Conservation (phyloP, 108 stramenopile genomes). For the Cyclostephanos invisitatus region DNA sequence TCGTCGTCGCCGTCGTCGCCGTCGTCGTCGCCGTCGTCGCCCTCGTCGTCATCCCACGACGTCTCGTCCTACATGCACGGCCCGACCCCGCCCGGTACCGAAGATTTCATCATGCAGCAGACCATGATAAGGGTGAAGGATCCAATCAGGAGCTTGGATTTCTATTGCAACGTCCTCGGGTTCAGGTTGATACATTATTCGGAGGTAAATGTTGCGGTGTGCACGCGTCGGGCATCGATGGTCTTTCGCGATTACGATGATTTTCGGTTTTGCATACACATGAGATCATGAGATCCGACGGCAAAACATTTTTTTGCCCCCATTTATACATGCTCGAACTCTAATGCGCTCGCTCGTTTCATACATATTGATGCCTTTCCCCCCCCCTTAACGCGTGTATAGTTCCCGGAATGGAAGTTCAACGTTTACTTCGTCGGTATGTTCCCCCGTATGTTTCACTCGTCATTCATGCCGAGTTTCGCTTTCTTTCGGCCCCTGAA, state of each 20-base stretch:
- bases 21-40: background rate
- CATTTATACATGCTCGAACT: no score
- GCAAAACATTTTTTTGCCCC: no score
- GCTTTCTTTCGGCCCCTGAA: no score
- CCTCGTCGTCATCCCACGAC: background rate
- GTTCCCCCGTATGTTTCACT: background rate
- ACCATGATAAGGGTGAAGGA: slow-evolving; percentile 87
- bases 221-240: no score
- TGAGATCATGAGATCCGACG: no score
- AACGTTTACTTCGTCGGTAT: slow-evolving; percentile 52
- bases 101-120: slow-evolving; percentile 84
- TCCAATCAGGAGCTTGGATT: slow-evolving; percentile 61
- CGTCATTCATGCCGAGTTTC: no score
- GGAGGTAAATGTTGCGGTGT: slow-evolving; percentile 42
- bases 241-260: no score
- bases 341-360: no score
- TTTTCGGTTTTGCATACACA: no score
- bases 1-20: no score
- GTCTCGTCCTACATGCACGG: background rate
- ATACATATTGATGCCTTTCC: background rate
- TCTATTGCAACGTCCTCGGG: slow-evolving; percentile 66
- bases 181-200: slow-evolving; percentile 51
- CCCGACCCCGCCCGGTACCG: slow-evolving; percentile 43
- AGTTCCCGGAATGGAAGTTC: slow-evolving; percentile 62
- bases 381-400: background rate